Base-by-base conservation (phyloP, 495 filamentous ascomycete genomes). In the Annulohypoxylon stygium region DNA sequence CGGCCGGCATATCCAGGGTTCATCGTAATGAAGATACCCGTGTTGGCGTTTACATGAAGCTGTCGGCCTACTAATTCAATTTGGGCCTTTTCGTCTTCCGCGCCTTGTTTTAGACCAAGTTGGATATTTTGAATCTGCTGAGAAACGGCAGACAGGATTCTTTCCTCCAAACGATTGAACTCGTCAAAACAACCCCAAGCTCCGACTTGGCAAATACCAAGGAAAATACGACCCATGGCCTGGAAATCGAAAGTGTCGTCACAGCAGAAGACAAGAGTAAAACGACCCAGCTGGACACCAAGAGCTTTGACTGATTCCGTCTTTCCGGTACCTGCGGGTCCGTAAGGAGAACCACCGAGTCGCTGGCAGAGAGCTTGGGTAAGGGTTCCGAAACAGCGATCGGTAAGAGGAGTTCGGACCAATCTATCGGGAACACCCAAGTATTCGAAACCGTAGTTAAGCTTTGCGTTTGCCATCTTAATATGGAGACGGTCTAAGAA, bases 141-240 rank as follows among this genome's bases (percentile, higher is more conserved):
- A 26, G 96, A 99, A 6, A 99, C 96, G 36, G 96, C 96, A 25
- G 97, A 98, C 64, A 99, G 81, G 69, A 99, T 99, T 62, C 95
- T 89, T 83, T 99, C 96, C 74, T 99, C 96, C 14, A 99, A 83
- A 86, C 96, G 91, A 79, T 99, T 99, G 86, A 99, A 99, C 82
- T 99, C 96, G 78, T 99, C 96, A 79, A 99, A 99, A 82, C 96
- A 99, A 79, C 96, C 96, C 96, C 96, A 99, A 12, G 96, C 96
- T 77, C 96, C 96, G 67, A 99, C 96, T 80, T 98, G 97, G 79
- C 97, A 99, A 69, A 99, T 97, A 86, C 96, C 96, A 34, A 99
- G 89, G 86, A 99, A 98, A 76, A 99, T 99, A 69, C 96, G 93
- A 4, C 96, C 96, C 96, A 99, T 99, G 37, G 96, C 96, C 78